phyloP scores from a whole-genome alignment of 768 basidiomycete species.

The Podaxis sp. region DNA sequence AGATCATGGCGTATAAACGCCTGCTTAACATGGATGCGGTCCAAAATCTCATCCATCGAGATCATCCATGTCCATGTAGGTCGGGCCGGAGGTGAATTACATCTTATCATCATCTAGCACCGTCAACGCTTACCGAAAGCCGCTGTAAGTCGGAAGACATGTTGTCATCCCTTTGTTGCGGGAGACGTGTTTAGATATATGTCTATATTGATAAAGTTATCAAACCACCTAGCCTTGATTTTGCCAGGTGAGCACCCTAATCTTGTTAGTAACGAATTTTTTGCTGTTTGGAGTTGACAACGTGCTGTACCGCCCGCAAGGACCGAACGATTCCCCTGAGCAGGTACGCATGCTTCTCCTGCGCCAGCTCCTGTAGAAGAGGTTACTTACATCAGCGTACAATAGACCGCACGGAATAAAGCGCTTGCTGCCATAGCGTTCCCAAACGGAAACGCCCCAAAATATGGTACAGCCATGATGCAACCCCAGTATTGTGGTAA shows the following conservation, averaged over 20 bases:
- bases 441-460: slow-evolving; percentile 51
- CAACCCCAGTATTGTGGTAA: slow-evolving; percentile 76
- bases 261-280: not conserved
- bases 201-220: slow-evolving; percentile 80
- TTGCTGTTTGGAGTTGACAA: slow-evolving; percentile 2
- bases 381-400: not conserved
- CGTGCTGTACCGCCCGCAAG: slow-evolving; percentile 31
- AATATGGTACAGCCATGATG: slow-evolving; percentile 61
- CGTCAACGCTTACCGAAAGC: slow-evolving; percentile 5
- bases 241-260: slow-evolving; percentile 59
- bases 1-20: slow-evolving; percentile 71
- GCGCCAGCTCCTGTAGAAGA: not conserved
- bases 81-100: slow-evolving; percentile 50
- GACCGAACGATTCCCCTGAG: slow-evolving; percentile 63
- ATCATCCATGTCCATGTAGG: slow-evolving; percentile 73
- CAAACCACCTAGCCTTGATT: slow-evolving; percentile 86
- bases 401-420: slow-evolving; percentile 52
- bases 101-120: not conserved
- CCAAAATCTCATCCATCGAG: slow-evolving; percentile 68
- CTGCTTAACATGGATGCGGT: slow-evolving; percentile 65
- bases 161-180: slow-evolving; percentile 47
- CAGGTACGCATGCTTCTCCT: slow-evolving; percentile 43
- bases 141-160: slow-evolving; percentile 35
- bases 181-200: slow-evolving; percentile 76
- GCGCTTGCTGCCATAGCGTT: slow-evolving; percentile 63